Conservation (phyloP, 176 grass and related monocot genomes). For the Oryza glumipatula region DNA sequence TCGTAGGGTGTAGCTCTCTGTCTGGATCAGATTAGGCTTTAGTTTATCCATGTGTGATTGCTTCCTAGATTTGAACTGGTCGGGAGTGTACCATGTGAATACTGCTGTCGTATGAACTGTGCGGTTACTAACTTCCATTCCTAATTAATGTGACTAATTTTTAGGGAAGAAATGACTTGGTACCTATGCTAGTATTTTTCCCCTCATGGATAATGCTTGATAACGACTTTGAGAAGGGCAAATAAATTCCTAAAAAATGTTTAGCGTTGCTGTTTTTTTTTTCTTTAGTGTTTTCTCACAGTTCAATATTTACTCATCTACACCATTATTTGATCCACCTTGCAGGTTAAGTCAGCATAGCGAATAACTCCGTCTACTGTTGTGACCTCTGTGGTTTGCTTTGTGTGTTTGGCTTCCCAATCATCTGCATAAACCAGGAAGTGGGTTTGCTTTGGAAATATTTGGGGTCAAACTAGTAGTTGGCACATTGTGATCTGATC, state of each 20-base stretch:
- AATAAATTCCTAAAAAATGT: neutral
- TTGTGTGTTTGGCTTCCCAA: conserved; percentile 23
- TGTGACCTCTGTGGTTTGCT: neutral
- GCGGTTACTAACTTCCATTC: neutral
- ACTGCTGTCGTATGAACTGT: neutral
- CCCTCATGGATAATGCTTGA: neutral
- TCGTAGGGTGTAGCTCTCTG: neutral
- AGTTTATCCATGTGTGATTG: neutral
- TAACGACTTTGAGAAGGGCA: neutral
- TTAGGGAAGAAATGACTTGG: neutral
- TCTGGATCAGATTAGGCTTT: neutral
- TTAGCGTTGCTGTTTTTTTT: conserved; percentile 1
- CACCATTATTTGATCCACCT: conserved; percentile 23
- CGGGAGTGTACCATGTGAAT: neutral
- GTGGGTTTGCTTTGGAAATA: conserved; percentile 10
- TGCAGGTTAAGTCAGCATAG: conserved; percentile 41
- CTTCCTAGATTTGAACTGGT: conserved; percentile 14
- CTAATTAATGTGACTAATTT: neutral
- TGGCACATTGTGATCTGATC: conserved; percentile 21
- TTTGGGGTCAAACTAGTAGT: neutral
- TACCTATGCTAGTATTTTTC: neutral
- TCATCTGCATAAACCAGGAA: conserved; percentile 13
- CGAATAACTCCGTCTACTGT: neutral
- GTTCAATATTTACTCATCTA: conserved; percentile 20
- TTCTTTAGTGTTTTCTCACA: neutral